Conservation (phyloP, 2,329 filamentous ascomycete genomes). For the Penicillium sp. region DNA sequence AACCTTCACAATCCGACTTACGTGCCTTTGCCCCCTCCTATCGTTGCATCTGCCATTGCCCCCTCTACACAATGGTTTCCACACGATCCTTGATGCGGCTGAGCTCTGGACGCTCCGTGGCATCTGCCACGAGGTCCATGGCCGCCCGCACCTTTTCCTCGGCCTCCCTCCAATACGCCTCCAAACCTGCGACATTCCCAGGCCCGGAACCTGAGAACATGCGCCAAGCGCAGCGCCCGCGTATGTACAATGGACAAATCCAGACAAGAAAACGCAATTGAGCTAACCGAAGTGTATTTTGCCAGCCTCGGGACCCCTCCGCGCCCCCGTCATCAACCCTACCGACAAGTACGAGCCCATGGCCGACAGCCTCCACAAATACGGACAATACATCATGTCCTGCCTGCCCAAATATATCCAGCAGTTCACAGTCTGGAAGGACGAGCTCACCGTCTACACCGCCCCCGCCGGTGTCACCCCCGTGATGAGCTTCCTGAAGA, state of each 20-base stretch:
- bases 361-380: slow-evolving; percentile 82
- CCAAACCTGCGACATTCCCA: slow-evolving; percentile 51
- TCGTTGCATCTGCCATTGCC: slow-evolving; percentile 30
- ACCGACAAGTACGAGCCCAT: slow-evolving; percentile 89
- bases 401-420: slow-evolving; percentile 97
- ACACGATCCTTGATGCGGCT: slow-evolving; percentile 46
- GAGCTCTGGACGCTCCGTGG: slow-evolving; percentile 40
- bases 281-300: slow-evolving; percentile 15
- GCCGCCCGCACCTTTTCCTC: slow-evolving; percentile 39
- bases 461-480: slow-evolving; percentile 82
- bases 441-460: slow-evolving; percentile 94
- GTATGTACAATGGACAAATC: slow-evolving; percentile 36
- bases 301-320: slow-evolving; percentile 58
- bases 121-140: slow-evolving; percentile 35
- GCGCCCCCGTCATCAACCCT: slow-evolving; percentile 80
- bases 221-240: slow-evolving; percentile 56
- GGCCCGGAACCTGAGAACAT: slow-evolving; percentile 63
- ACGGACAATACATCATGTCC: slow-evolving; percentile 94
- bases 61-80: slow-evolving; percentile 42
- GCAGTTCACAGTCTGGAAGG: slow-evolving; percentile 99
- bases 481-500: slow-evolving; percentile 90
- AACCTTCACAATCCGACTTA: slow-evolving; percentile 26
- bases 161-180: slow-evolving; percentile 40
- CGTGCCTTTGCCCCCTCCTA: slow-evolving; percentile 21
- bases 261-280: slow-evolving; percentile 7